Conservation (phyloP, 106 monocot genomes). For the Alisma plantagoaquatica region DNA sequence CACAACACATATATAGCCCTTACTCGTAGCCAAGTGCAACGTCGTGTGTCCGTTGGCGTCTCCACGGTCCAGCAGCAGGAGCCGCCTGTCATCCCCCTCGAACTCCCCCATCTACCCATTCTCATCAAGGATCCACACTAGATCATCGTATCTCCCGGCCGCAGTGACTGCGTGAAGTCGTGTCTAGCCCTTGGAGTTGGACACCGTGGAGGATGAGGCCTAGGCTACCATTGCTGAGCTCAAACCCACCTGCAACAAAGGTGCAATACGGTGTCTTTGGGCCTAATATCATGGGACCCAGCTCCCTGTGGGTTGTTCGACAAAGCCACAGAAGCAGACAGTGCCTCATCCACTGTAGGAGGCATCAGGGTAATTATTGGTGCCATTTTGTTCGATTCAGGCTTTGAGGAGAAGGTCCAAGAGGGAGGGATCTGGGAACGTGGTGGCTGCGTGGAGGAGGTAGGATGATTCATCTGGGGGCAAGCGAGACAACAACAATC, state of each 20-base stretch:
- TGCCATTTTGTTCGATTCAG: not conserved
- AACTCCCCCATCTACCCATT: not conserved
- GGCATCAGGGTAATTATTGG: not conserved
- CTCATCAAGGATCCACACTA: conserved; percentile 5
- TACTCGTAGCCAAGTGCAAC: conserved; percentile 32
- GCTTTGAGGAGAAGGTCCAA: conserved; percentile 15
- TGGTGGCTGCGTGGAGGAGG: conserved; percentile 9
- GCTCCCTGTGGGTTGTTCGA: no score
- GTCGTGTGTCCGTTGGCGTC: conserved; percentile 35
- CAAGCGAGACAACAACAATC: conserved; percentile 19
- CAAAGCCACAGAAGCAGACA: no score
- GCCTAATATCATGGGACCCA: no score
- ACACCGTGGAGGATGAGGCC: not conserved
- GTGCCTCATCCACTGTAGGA: no score
- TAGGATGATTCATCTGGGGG: conserved; percentile 3
- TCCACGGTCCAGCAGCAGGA: conserved; percentile 12
- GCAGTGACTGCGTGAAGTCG: conserved; percentile 22
- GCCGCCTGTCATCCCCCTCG: conserved; percentile 1
- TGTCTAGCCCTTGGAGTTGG: conserved; percentile 20
- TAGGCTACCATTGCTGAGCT: not conserved
- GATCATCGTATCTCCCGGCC: conserved; percentile 12
- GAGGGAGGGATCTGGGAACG: conserved; percentile 5
- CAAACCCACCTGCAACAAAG: not conserved
- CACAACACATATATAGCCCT: conserved; percentile 28
- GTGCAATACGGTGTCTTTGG: no score